Percentiles rank a stretch among this genome's conserved stretches.
These are phyloP conservation scores for Geotrichum bryndzae DNA, from an alignment of 1,139 yeast genomes.

Conservation along the genomic window DNA sequence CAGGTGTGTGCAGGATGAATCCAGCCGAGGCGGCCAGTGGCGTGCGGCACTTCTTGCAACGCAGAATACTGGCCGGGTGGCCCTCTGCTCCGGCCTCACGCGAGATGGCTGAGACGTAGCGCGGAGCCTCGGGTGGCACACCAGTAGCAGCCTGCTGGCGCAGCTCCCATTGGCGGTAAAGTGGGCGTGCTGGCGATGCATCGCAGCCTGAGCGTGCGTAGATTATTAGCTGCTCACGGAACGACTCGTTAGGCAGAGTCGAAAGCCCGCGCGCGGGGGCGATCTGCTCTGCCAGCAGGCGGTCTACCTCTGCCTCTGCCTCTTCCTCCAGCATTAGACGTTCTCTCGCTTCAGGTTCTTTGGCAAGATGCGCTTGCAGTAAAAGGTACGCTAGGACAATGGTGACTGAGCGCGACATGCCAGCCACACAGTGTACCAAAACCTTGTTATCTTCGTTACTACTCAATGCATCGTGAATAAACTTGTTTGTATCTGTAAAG, in stretches of 20 bases:
- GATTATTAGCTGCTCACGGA: slow-evolving; percentile 61
- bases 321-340: neutral
- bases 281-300: slow-evolving; percentile 63
- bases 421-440: slow-evolving; percentile 54
- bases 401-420: slow-evolving; percentile 75
- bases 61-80: slow-evolving; percentile 36
- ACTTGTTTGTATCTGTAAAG: slow-evolving; percentile 54
- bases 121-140: slow-evolving; percentile 13
- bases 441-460: slow-evolving; percentile 28
- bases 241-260: slow-evolving; percentile 73
- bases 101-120: neutral
- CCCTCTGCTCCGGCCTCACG: neutral
- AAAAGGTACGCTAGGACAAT: slow-evolving; percentile 74
- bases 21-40: slow-evolving; percentile 5
- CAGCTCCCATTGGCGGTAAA: slow-evolving; percentile 47
- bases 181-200: slow-evolving; percentile 36
- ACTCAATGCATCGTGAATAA: slow-evolving; percentile 59
- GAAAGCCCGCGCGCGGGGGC: slow-evolving; percentile 47
- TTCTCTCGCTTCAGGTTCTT: neutral
- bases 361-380: slow-evolving; percentile 29
- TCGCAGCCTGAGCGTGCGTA: slow-evolving; percentile 48
- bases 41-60: slow-evolving; percentile 67
- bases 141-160: slow-evolving; percentile 15
- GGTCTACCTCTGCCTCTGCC: slow-evolving; percentile 53
- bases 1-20: slow-evolving; percentile 2